Base-by-base conservation (phyloP, 2,329 filamentous ascomycete genomes). In the Byssochlamys sp. region DNA sequence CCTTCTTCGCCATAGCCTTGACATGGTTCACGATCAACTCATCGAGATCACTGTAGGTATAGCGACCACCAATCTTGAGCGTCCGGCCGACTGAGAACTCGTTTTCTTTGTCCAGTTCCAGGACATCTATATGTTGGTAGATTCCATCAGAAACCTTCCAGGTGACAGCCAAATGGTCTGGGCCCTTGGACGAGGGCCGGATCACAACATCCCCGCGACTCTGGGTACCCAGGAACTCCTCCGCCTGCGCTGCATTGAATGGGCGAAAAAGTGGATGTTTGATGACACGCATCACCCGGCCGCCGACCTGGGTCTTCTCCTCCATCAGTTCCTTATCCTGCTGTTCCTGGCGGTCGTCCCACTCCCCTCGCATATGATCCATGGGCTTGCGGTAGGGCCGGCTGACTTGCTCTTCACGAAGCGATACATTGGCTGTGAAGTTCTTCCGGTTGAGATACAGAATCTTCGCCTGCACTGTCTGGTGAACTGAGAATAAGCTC, bases 91-190 rank as follows among this genome's bases (percentile, higher is more conserved):
- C 87, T 0, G 91, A 91, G 71, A 96, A 97, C 71, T 97, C 92
- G 61, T 91, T 97, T 61, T 96, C 90, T 75, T 99, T 99, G 73
- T 95, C 90, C 68, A 99, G 81, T 75, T 99, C 94, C 45, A 99
- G 81, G 33, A 99, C 92, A 73, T 99, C 94, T 62, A 99, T 90
- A 73, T 99, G 94, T 75, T 99, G 91, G 72, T 91, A 99, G n/a
- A 97, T 86, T 59, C 88, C 88, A 71, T 97, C 91, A 1, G 90
- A 88, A 12, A 99, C 91, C 78, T 99, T 99, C 94, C 94, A 99
- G 0, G 94, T 99, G 52, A 99, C 85, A 6, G 92, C 91, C 57
- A 99, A 80, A 77, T 99, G 94, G 71, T 99, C 94, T 58, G 90
- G 88, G 51, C 94, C 94, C 73, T 95, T 96, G 28, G 91, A 96